Evolutionary conservation across 1,139 yeast genomes (phyloP), one percentile per base, ranked within the genome.

Genomic region (Wickerhamomyces sp.): DNA sequence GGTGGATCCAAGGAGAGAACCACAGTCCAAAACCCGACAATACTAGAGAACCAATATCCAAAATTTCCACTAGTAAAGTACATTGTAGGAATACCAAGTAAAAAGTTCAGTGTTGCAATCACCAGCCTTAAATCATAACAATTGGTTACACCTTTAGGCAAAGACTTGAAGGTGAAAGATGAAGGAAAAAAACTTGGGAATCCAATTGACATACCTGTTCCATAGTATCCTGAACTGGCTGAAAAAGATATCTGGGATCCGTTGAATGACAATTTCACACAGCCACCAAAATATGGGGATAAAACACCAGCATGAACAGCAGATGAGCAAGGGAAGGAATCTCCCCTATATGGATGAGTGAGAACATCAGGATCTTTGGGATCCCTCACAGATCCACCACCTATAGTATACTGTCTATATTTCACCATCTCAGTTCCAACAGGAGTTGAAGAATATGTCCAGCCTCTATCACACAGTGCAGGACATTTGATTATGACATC

Each of bases 11-110:
- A 75, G 0, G 89, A 84, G 34, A 91, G 63, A 1, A 82, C 68
- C 36, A 91, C 79, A 0, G 95, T 86, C 96, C 96, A 88, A 65
- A 85, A 90, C 0, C 95, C 96, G n/a, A 79, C 78, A 1, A 79
- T 59, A 38, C 75, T 71, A 15, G 78, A 62, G 1, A 78, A 71
- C 89, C 93, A 84, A 59, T 72, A 87, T 7, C 81, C 75, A 3
- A 76, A 68, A 0, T 71, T 61, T 0, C 91, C 83, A 34, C 76
- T 70, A 14, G 73, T 75, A 40, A 83, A 58, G 61, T 73, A 76
- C 54, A 80, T 77, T 37, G 87, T 61, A 34, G 94, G 84, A 37
- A 76, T 40, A 7, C 84, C 81, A 53, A 86, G 62, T 0, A 81
- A 11, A 3, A 88, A 66, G 58, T 88, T 89, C 34, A 83, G 46